Percentiles rank a stretch among this genome's conserved stretches.
Evolutionary conservation across 1,284 basidiomycete genomes (phyloP).

Genomic region (Moesziomyces globuligerus): DNA sequence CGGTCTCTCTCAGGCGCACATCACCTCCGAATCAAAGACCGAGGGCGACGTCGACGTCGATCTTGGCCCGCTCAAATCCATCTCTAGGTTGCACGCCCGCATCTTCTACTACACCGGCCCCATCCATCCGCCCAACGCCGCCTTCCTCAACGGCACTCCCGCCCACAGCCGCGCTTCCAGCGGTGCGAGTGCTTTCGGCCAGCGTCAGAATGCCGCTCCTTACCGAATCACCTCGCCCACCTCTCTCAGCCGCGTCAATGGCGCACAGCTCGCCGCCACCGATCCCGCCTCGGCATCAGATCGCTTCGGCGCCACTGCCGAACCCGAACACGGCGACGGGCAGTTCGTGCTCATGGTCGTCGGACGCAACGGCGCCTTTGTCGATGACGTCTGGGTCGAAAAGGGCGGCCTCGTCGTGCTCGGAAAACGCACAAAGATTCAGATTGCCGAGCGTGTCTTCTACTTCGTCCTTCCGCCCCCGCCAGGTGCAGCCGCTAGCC

Average conservation of each 20-base stretch:
- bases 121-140: constrained; percentile 31
- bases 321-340: constrained; percentile 71
- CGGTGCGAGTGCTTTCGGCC: constrained; percentile 13
- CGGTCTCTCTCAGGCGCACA: constrained; percentile 43
- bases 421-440: constrained; percentile 83
- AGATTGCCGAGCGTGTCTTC: constrained; percentile 97
- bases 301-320: constrained; percentile 18
- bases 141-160: constrained; percentile 30
- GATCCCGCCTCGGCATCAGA: constrained; percentile 18
- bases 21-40: constrained; percentile 48
- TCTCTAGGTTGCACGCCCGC: constrained; percentile 93
- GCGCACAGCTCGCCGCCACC: constrained; percentile 17
- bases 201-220: constrained; percentile 9
- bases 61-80: constrained; percentile 93
- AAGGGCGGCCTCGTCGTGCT: constrained; percentile 80
- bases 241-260: constrained; percentile 40
- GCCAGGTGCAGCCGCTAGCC: constrained; percentile 22
- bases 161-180: constrained; percentile 29
- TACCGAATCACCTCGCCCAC: constrained; percentile 46
- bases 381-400: constrained; percentile 93
- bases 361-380: constrained; percentile 96
- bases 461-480: constrained; percentile 85
- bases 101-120: constrained; percentile 74
- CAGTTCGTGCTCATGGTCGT: constrained; percentile 88
- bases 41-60: constrained; percentile 79